Evolutionary conservation across 2,329 filamentous ascomycete genomes (phyloP).

Genomic region (Exophiala phaeomuriformis): DNA sequence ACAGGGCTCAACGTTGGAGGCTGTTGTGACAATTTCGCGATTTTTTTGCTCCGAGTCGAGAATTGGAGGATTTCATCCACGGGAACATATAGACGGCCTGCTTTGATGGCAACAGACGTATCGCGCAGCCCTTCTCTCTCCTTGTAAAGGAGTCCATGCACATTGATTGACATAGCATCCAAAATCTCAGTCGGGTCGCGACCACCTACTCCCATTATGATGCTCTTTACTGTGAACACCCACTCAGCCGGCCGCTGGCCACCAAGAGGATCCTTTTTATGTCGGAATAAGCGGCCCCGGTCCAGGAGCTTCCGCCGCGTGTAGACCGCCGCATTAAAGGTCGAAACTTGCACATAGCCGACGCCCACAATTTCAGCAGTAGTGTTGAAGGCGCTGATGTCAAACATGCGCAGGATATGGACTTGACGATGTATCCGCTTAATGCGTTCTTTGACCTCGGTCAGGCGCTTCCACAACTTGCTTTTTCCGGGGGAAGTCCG

Average conservation of each 20-base stretch:
- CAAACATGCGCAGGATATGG: constrained; percentile 80
- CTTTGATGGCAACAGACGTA: constrained; percentile 80
- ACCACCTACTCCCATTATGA: constrained; percentile 81
- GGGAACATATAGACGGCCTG: constrained; percentile 82
- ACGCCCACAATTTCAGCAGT: constrained; percentile 70
- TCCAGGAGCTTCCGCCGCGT: constrained; percentile 88
- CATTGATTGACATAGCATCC: constrained; percentile 78
- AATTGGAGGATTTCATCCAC: constrained; percentile 74
- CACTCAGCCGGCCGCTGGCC: constrained; percentile 79
- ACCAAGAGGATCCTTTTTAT: constrained; percentile 57
- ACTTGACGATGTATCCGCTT: constrained; percentile 82
- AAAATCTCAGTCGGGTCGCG: constrained; percentile 78
- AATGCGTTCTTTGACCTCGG: constrained; percentile 70
- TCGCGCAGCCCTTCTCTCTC: constrained; percentile 81
- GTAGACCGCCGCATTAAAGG: constrained; percentile 78
- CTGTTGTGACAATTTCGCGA: constrained; percentile 37
- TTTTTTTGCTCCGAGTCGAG: constrained; percentile 45
- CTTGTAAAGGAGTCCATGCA: constrained; percentile 84
- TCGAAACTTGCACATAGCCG: constrained; percentile 76
- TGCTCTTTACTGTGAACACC: constrained; percentile 77
- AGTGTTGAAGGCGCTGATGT: constrained; percentile 76
- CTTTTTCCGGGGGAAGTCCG: constrained; percentile 41
- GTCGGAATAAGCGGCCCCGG: constrained; percentile 78
- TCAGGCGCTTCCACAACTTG: constrained; percentile 74
- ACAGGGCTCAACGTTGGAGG: constrained; percentile 30